A percentile compares a stretch with the other conserved stretches of the same genome.
Evolutionary conservation across 768 basidiomycete species (phyloP).

Genomic region (Rhizopogon roseolus): DNA sequence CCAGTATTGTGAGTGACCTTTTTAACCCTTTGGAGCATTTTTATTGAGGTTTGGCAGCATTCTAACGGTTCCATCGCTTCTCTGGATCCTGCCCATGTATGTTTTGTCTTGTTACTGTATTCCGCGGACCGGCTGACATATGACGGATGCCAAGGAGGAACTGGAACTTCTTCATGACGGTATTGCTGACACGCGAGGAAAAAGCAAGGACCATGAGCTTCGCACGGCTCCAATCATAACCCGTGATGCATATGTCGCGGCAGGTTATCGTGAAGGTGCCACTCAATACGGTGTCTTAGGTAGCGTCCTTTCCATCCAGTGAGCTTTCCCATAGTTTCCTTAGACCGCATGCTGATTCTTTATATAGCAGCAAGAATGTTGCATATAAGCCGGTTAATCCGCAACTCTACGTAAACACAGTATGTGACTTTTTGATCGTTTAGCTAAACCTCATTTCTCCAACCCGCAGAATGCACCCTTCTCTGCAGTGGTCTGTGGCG

Average conservation of each 20-base stretch:
- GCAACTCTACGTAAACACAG: constrained; percentile 66
- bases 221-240: constrained; percentile 49
- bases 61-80: neutral
- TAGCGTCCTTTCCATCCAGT: constrained; percentile 41
- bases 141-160: constrained; percentile 19
- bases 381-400: constrained; percentile 36
- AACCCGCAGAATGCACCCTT: constrained; percentile 60
- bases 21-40: neutral
- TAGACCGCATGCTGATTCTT: neutral
- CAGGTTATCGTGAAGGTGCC: constrained; percentile 26
- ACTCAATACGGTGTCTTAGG: constrained; percentile 66
- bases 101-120: constrained; percentile 3
- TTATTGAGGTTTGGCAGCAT: neutral
- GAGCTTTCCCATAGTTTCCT: constrained; percentile 3
- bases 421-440: constrained; percentile 19
- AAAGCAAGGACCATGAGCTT: constrained; percentile 27
- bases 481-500: constrained; percentile 72
- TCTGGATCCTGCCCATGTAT: constrained; percentile 14
- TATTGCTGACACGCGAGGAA: constrained; percentile 11
- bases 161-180: constrained; percentile 26
- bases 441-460: neutral
- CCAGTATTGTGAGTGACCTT: neutral
- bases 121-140: neutral
- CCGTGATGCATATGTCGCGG: constrained; percentile 39
- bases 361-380: constrained; percentile 26